Percentiles rank a stretch among this genome's conserved stretches.
Conservation (phyloP, 192 early-diverging fungal species). For the Coemansia reversa region DNA sequence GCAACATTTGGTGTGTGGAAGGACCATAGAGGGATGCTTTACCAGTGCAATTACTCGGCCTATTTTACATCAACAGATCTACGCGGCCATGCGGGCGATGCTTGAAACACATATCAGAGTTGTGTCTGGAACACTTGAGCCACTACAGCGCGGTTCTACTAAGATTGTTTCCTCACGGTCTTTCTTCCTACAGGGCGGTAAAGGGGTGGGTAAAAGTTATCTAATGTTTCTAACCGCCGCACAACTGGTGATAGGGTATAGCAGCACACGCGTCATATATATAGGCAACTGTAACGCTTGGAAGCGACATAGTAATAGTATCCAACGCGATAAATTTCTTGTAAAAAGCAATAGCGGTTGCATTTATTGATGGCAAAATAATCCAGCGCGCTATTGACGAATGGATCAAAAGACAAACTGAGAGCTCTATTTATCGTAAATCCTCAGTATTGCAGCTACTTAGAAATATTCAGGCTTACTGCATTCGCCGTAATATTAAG, state of each 20-base stretch:
- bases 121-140: not conserved
- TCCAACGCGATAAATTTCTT: constrained; percentile 15
- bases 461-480: constrained; percentile 8
- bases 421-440: not conserved
- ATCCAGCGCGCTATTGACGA: constrained; percentile 10
- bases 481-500: constrained; percentile 2
- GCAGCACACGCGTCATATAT: constrained; percentile 14
- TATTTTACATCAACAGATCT: not conserved
- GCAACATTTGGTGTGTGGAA: not conserved
- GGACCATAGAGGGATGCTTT: not conserved
- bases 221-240: constrained; percentile 18
- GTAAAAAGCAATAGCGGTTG: constrained; percentile 11
- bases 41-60: constrained; percentile 12
- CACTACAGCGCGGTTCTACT: not conserved
- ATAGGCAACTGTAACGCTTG: constrained; percentile 22
- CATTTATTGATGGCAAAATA: constrained; percentile 15
- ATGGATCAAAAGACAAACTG: constrained; percentile 6
- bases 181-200: constrained; percentile 23
- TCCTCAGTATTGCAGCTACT: constrained; percentile 9
- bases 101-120: not conserved
- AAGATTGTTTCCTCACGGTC: not conserved
- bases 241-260: constrained; percentile 7
- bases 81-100: not conserved
- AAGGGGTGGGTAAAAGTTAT: constrained; percentile 35
- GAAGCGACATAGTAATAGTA: not conserved